Percentiles rank a stretch among this genome's conserved stretches.
Conservation (phyloP, 2,329 filamentous ascomycete genomes). For the Geosmithia flava region DNA sequence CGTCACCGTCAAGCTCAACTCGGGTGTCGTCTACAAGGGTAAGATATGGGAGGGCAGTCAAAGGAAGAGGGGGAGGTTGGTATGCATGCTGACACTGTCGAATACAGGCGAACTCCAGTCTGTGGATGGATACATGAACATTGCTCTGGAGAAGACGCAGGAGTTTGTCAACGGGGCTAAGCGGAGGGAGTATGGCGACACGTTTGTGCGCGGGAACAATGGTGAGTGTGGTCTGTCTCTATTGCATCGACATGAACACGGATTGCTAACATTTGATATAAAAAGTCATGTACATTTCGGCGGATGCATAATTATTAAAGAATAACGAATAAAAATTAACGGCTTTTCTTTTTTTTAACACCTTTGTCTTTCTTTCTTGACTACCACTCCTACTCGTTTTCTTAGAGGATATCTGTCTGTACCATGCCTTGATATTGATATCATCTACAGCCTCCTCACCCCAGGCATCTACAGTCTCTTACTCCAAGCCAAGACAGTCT, state of each 20-base stretch:
- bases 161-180: conserved; percentile 82
- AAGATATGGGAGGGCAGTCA: conserved; percentile 6
- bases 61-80: not conserved
- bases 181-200: conserved; percentile 78
- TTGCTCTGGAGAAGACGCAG: conserved; percentile 88
- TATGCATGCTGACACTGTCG: not conserved
- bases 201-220: conserved; percentile 93
- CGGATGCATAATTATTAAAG: conserved; percentile 31
- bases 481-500: conserved; percentile 53
- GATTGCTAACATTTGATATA: not conserved
- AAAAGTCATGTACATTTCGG: conserved; percentile 59
- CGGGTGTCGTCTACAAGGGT: conserved; percentile 98
- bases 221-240: conserved; percentile 40
- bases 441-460: conserved; percentile 1
- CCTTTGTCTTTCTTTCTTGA: not conserved
- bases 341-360: not conserved
- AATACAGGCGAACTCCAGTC: conserved; percentile 78
- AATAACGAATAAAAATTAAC: conserved; percentile 7
- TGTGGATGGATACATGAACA: conserved; percentile 99
- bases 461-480: conserved; percentile 24
- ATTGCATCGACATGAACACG: not conserved
- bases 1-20: conserved; percentile 96
- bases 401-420: too few relatives aligned
- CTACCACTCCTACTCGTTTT: not conserved
- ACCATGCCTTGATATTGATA: too few relatives aligned